Evolutionary conservation across 2,329 filamentous ascomycete genomes (phyloP), one percentile per base, ranked within the genome.

Genomic region (Cladosporium velox): DNA sequence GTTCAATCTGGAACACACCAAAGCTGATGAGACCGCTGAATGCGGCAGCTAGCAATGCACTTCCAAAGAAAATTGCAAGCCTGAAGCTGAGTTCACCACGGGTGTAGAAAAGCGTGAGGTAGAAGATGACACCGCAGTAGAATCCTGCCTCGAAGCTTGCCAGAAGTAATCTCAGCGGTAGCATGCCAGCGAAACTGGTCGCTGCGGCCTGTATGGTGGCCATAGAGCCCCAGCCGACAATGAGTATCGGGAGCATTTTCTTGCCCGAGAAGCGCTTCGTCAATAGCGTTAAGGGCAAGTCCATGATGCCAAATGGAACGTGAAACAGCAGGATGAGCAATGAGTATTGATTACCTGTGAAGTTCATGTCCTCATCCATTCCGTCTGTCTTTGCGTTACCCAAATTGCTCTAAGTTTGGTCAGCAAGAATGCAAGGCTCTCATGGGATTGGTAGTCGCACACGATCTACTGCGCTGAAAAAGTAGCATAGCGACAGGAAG

Each of bases 111-210:
- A 84, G 77, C 0, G 84, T 82, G 8, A 84, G 72, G 68, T 84
- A 87, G 73, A 85, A 86, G 2, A 86, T 83, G 15, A 83, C 81
- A 0, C 83, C 79, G 4, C 84, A 81, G 66, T 85, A 85, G 74
- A 86, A 87, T 0, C 83, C 85, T 0, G 84, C 85, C 73, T 87
- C 85, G 26, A 73, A 76, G 6, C 75, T 72, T 28, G 83, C 77
- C 5, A 85, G 74, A 15, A 85, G 71, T n/a, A 87, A 79, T 2
- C 85, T 79, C 0, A 85, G 77, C 0, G 80, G 79, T 10, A 87
- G 73, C 4, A 86, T 78, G 0, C 81, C 79, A 0, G 77, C 79
- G 54, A 86, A 87, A 62, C 75, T 79, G 34, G 78, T 80, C 3
- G 82, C 79, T 0, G 81, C 83, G 3, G 81, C 83, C 74, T 85